Evolutionary conservation across 140 eudicot genomes (phyloP).

Genomic region (Stevia rebaudiana): DNA sequence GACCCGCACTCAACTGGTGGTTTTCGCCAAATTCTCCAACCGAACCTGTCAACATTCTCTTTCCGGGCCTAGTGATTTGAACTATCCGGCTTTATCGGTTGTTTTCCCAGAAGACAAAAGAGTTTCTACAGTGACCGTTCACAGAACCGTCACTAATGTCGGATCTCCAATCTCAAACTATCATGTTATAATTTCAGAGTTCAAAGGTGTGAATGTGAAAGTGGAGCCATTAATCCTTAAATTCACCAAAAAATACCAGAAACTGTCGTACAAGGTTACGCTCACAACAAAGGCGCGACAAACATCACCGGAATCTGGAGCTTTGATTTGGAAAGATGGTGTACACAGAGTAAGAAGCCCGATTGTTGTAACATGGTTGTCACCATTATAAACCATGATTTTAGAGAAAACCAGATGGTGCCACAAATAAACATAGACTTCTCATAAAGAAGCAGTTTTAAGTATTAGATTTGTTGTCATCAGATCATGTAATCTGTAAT

Average conservation of each 20-base stretch:
- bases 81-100: slow-evolving; percentile 86
- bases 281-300: slow-evolving; percentile 43
- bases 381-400: slow-evolving; percentile 38
- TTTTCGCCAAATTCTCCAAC: slow-evolving; percentile 54
- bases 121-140: slow-evolving; percentile 36
- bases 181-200: slow-evolving; percentile 57
- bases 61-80: slow-evolving; percentile 56
- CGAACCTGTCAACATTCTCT: slow-evolving; percentile 49
- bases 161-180: slow-evolving; percentile 63
- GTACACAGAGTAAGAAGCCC: slow-evolving; percentile 82
- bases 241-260: slow-evolving; percentile 53
- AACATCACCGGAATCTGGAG: slow-evolving; percentile 59
- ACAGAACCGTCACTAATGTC: slow-evolving; percentile 71
- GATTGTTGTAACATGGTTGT: slow-evolving; percentile 60
- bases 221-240: slow-evolving; percentile 59
- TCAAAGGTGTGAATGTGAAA: slow-evolving; percentile 57
- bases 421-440: slow-evolving; percentile 34
- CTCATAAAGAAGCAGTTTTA: slow-evolving; percentile 10
- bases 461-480: slow-evolving; percentile 15
- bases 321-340: slow-evolving; percentile 80
- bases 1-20: slow-evolving; percentile 49
- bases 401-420: slow-evolving; percentile 22
- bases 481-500: slow-evolving; percentile 24
- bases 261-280: slow-evolving; percentile 64
- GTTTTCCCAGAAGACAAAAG: slow-evolving; percentile 48